Evolutionary conservation across 2,329 filamentous ascomycete species (phyloP), one percentile per base, ranked within the genome.

Genomic region (Emergomyces pasteurianus): DNA sequence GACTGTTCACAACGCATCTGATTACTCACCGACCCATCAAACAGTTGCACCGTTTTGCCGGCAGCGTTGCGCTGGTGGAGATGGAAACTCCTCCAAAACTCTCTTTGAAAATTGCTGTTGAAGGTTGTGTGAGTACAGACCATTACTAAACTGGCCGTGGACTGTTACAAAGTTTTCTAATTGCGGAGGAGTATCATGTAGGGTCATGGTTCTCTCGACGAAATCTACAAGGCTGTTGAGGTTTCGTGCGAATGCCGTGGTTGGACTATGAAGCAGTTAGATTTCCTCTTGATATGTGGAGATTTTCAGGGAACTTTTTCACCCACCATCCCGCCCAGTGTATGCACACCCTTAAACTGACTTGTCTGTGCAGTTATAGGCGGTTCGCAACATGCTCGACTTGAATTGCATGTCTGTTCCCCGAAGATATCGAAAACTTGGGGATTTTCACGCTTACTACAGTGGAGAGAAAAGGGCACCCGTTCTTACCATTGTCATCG

Each of bases 361-460:
- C 34, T 43, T 42, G 1, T 28, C 2, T 23, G 2, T n/a, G 40
- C 2, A n/a, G 16, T n/a, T 40, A 21, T 26, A 57, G 79, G 87
- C 92, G 40, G 86, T 91, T 42, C 90, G 94, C 67, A 97, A 97
- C 78, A 85, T 89, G 10, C 81, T 86, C 63, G 94, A 99, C 72
- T 80, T 97, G 64, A 88, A 86, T 63, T 86, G 90, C 73, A 94
- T 97, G 81, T 88, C 91, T 4, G 90, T 95, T 68, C 92, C 92
- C 0, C 77, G 81, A 62, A 96, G 95, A 73, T 97, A 91, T 75
- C 89, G 90, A 64, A 79, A 83, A 53, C 85, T 99, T 68, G 90
- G 89, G 42, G 94, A 97, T 73, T 99, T 97, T 68, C 89, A 92
- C 68, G 85, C 90, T 64, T 97, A 96, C 79, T 99, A 99, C 74